Conservation (phyloP, 495 filamentous ascomycete genomes). For the Lepraria neglecta region DNA sequence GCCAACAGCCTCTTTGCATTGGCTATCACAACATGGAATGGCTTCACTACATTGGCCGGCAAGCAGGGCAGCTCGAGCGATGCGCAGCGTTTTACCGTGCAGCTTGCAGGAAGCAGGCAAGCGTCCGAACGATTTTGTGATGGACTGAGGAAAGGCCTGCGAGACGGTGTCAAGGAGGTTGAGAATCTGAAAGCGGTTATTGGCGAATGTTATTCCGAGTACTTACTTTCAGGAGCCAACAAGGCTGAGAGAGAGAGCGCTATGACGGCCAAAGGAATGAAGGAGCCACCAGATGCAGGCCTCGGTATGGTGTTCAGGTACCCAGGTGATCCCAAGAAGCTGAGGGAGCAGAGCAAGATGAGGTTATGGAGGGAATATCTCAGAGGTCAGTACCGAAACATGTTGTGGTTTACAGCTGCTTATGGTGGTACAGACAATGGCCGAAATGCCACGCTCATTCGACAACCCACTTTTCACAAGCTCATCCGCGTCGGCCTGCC, state of each 20-base stretch:
- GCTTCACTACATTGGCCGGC: slow-evolving; percentile 43
- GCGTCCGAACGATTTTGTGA: slow-evolving; percentile 95
- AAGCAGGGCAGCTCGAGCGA: slow-evolving; percentile 50
- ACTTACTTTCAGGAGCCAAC: slow-evolving; percentile 57
- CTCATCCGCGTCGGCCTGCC: slow-evolving; percentile 91
- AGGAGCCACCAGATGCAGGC: slow-evolving; percentile 80
- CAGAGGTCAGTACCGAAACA: slow-evolving; percentile 46
- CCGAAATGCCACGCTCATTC: slow-evolving; percentile 81
- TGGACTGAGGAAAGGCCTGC: slow-evolving; percentile 79
- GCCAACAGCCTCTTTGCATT: slow-evolving; percentile 88
- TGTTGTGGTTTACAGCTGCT: neutral
- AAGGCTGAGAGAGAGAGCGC: slow-evolving; percentile 36
- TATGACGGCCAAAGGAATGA: slow-evolving; percentile 38
- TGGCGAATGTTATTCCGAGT: slow-evolving; percentile 85
- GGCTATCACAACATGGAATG: slow-evolving; percentile 94
- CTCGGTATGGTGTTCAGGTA: slow-evolving; percentile 91
- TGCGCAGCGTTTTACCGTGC: slow-evolving; percentile 79
- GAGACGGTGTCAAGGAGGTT: slow-evolving; percentile 78
- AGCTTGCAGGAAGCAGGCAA: slow-evolving; percentile 80
- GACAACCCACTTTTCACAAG: slow-evolving; percentile 96
- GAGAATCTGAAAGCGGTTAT: slow-evolving; percentile 72
- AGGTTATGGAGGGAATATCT: slow-evolving; percentile 94
- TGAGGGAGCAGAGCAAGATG: slow-evolving; percentile 95
- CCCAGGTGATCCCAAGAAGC: slow-evolving; percentile 90
- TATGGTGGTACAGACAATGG: slow-evolving; percentile 64